These are phyloP conservation scores for Hypsizygus ulmarius DNA, from an alignment of 1,284 basidiomycete species.

Conservation along the genomic window DNA sequence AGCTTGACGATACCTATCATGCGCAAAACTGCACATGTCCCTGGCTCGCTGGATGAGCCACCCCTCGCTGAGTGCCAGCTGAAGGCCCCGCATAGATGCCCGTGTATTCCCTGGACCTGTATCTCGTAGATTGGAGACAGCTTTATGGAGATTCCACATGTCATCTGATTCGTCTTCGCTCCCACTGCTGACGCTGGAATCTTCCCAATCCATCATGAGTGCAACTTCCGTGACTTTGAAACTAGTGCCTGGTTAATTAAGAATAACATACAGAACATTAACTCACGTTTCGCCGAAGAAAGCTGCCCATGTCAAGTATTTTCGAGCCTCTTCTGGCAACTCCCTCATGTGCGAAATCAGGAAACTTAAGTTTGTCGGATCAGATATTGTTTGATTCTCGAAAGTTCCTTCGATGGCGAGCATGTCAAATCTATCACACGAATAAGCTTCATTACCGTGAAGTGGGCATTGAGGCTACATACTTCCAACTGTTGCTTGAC, in stretches of 20 bases:
- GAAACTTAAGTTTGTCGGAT: constrained; percentile 62
- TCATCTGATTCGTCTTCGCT: constrained; percentile 56
- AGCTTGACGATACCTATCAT: constrained; percentile 70
- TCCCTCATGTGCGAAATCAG: constrained; percentile 56
- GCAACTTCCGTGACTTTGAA: constrained; percentile 71
- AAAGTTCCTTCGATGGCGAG: constrained; percentile 51
- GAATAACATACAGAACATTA: not conserved
- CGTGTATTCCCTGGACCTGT: constrained; percentile 40
- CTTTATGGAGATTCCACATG: constrained; percentile 50
- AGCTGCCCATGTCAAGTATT: constrained; percentile 66
- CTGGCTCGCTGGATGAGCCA: constrained; percentile 68
- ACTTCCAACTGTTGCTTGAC: constrained; percentile 64
- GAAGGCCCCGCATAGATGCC: constrained; percentile 63
- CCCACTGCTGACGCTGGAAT: constrained; percentile 46
- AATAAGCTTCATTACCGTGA: constrained; percentile 5
- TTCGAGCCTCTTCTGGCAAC: constrained; percentile 60
- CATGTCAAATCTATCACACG: constrained; percentile 48
- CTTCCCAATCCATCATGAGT: constrained; percentile 69
- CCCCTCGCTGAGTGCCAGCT: constrained; percentile 63
- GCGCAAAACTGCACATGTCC: constrained; percentile 72
- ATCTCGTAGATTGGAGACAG: constrained; percentile 44
- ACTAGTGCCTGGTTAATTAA: constrained; percentile 29
- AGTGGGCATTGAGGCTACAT: constrained; percentile 25
- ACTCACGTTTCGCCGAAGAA: constrained; percentile 68
- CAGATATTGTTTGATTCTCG: constrained; percentile 47